These are phyloP conservation scores for Aureobasidium lini DNA, from an alignment of 2,329 filamentous ascomycete species.

Conservation along the genomic window DNA sequence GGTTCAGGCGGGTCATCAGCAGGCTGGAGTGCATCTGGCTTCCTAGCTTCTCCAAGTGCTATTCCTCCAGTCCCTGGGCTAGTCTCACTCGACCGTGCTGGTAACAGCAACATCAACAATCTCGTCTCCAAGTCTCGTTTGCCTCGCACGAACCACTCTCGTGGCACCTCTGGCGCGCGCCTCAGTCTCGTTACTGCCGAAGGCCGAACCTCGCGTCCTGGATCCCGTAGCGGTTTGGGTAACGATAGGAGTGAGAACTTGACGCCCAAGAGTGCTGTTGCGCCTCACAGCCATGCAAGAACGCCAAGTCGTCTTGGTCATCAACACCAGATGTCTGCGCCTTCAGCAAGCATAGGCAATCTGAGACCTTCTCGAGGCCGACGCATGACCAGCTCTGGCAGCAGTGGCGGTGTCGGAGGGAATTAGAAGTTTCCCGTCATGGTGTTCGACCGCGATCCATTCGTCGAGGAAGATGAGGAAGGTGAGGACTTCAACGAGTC, in stretches of 20 bases:
- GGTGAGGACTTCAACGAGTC: not conserved
- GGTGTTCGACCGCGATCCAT: not conserved
- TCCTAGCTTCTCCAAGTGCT: not conserved
- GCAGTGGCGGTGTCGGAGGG: not conserved
- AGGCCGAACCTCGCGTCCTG: not conserved
- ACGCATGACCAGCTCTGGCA: slow-evolving; percentile 5
- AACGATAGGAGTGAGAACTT: slow-evolving; percentile 15
- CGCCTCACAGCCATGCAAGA: slow-evolving; percentile 17
- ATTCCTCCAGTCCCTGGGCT: not conserved
- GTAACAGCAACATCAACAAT: slow-evolving; percentile 9
- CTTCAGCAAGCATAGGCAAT: slow-evolving; percentile 18
- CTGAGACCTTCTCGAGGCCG: slow-evolving; percentile 16
- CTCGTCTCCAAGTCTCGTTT: slow-evolving; percentile 19
- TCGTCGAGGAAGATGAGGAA: slow-evolving; percentile 13
- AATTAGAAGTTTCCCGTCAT: not conserved
- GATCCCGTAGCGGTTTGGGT: slow-evolving; percentile 9
- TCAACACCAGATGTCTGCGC: slow-evolving; percentile 15
- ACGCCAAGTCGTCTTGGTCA: slow-evolving; percentile 15
- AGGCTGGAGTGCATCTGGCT: slow-evolving; percentile 7
- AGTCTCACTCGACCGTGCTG: not conserved
- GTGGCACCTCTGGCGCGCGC: slow-evolving; percentile 18
- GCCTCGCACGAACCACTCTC: slow-evolving; percentile 19
- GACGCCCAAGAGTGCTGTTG: slow-evolving; percentile 19
- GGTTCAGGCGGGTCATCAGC: slow-evolving; percentile 10
- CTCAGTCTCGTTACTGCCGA: slow-evolving; percentile 20